Conservation (phyloP, 441 rosid species). For the Capsella rubella region DNA sequence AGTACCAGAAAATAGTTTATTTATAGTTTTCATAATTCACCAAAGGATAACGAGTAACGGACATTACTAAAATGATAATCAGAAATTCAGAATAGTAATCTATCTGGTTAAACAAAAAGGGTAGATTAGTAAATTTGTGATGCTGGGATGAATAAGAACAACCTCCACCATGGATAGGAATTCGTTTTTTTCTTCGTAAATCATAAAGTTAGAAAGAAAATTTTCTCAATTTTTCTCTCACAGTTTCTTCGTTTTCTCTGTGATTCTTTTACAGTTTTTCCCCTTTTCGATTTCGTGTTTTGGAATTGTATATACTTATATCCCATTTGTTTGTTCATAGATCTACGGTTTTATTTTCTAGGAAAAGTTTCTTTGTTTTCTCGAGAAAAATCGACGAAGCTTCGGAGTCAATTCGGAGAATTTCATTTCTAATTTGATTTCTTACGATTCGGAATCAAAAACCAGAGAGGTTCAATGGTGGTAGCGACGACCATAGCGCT, state of each 20-base stretch:
- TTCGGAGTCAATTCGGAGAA: constrained; percentile 27
- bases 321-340: constrained; percentile 30
- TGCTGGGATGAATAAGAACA: constrained; percentile 27
- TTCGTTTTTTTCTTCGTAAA: not conserved
- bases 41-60: constrained; percentile 6
- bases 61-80: not conserved
- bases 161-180: not conserved
- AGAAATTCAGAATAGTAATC: constrained; percentile 8
- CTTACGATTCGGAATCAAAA: constrained; percentile 12
- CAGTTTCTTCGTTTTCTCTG: constrained; percentile 13
- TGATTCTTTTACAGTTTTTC: not conserved
- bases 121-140: constrained; percentile 21
- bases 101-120: constrained; percentile 25
- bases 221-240: constrained; percentile 10
- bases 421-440: constrained; percentile 12
- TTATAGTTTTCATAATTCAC: constrained; percentile 6
- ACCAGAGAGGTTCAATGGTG: constrained; percentile 55
- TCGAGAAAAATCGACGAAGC: constrained; percentile 26
- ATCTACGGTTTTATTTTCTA: not conserved
- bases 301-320: not conserved
- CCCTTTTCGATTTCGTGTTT: not conserved
- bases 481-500: constrained; percentile 87
- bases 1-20: constrained; percentile 1
- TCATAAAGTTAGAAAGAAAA: constrained; percentile 5
- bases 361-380: not conserved